Evolutionary conservation across 768 basidiomycete species (phyloP).

Genomic region (Lactarius evosmus): DNA sequence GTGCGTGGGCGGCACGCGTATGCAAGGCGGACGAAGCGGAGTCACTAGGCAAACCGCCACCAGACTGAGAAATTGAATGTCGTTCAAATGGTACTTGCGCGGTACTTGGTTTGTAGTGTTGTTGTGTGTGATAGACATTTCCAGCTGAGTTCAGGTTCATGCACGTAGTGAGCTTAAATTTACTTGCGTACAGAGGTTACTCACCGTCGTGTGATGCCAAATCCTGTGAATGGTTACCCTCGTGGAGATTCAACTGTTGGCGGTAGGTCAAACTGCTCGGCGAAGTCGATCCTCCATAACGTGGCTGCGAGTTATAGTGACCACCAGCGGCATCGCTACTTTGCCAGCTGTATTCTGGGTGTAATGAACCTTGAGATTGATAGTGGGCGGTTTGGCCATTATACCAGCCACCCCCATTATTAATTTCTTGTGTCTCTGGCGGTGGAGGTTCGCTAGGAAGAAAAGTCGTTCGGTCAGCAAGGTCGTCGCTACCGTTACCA

Average conservation of each 20-base stretch:
- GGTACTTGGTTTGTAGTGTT: slow-evolving; percentile 6
- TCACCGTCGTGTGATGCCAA: slow-evolving; percentile 19
- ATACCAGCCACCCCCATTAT: slow-evolving; percentile 2
- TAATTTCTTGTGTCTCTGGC: slow-evolving; percentile 5
- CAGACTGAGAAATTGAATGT: background rate
- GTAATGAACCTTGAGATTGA: slow-evolving; percentile 12
- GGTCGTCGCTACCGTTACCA: slow-evolving; percentile 10
- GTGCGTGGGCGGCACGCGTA: slow-evolving; percentile 14
- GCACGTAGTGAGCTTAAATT: background rate
- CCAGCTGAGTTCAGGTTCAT: slow-evolving; percentile 8
- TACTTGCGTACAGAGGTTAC: background rate
- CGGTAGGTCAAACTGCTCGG: slow-evolving; percentile 1
- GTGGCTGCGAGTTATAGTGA: slow-evolving; percentile 14
- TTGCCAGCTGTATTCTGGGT: slow-evolving; percentile 17
- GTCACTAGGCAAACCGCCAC: background rate
- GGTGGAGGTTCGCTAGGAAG: slow-evolving; percentile 2
- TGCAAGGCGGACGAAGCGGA: slow-evolving; percentile 12
- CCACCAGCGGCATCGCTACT: background rate
- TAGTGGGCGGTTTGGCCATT: slow-evolving; percentile 8
- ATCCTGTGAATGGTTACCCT: slow-evolving; percentile 11
- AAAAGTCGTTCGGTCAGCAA: background rate
- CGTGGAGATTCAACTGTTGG: background rate
- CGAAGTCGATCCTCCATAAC: slow-evolving; percentile 10
- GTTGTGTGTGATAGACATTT: slow-evolving; percentile 7
- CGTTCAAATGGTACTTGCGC: slow-evolving; percentile 7